Evolutionary conservation across 2,329 filamentous ascomycete species (phyloP).

Genomic region (Epichloe glyceriae): DNA sequence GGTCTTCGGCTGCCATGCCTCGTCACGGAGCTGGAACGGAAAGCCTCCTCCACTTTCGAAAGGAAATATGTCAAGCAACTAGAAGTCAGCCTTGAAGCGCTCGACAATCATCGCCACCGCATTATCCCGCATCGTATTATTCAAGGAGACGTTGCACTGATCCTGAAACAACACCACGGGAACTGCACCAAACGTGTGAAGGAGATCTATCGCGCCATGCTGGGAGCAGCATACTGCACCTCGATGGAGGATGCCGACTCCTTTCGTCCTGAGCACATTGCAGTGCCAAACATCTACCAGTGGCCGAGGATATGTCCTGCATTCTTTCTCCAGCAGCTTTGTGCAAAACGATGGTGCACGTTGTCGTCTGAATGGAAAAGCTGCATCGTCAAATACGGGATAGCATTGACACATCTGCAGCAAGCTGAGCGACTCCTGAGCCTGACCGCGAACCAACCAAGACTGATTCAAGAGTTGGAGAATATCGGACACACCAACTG

Average conservation of each 20-base stretch:
- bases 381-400: conserved; percentile 25
- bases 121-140: not conserved
- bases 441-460: conserved; percentile 11
- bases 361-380: conserved; percentile 21
- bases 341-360: conserved; percentile 2
- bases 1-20: not conserved
- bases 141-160: not conserved
- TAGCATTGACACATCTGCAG: conserved; percentile 27
- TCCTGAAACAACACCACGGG: not conserved
- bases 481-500: conserved; percentile 45
- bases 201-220: not conserved
- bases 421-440: conserved; percentile 27
- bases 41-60: not conserved
- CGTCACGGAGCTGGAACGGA: not conserved
- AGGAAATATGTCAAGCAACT: not conserved
- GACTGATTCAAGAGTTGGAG: conserved; percentile 27
- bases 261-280: not conserved
- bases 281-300: conserved; percentile 2
- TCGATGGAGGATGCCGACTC: not conserved
- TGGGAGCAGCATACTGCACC: not conserved
- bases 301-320: conserved; percentile 8
- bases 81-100: not conserved
- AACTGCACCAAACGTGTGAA: not conserved
- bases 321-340: conserved; percentile 24
- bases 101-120: not conserved